A percentile compares a stretch with the other conserved stretches of the same genome.
phyloP scores from a whole-genome alignment of 2,329 filamentous ascomycete genomes.

The Lachnellula occidentalis region DNA sequence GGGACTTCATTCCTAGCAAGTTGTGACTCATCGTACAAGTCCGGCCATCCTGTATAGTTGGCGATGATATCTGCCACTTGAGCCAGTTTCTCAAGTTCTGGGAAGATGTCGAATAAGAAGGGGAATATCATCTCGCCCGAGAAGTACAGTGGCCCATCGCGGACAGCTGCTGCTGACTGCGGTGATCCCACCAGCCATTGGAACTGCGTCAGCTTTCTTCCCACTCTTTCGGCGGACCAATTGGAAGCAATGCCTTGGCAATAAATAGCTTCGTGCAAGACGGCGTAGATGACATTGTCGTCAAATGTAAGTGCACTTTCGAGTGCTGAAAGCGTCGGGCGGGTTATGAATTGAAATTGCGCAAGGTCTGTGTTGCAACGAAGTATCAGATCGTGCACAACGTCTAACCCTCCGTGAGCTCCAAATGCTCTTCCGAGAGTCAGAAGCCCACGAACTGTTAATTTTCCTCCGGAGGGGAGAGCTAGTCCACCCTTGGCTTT shows the following conservation, averaged over 20 bases:
- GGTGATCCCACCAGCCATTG: constrained; percentile 39
- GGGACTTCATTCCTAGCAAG: constrained; percentile 75
- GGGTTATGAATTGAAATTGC: constrained; percentile 69
- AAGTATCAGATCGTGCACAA: constrained; percentile 68
- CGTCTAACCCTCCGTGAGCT: constrained; percentile 69
- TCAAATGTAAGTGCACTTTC: constrained; percentile 68
- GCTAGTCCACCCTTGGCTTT: constrained; percentile 51
- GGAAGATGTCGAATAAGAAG: constrained; percentile 76
- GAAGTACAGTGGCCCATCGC: constrained; percentile 61
- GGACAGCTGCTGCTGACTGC: constrained; percentile 31
- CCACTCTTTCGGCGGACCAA: constrained; percentile 69
- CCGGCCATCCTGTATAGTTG: constrained; percentile 61
- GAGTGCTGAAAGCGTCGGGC: constrained; percentile 62
- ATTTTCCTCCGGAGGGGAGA: constrained; percentile 64
- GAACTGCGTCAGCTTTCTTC: constrained; percentile 43
- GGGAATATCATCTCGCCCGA: constrained; percentile 91
- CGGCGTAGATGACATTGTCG: constrained; percentile 72
- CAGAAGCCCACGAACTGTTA: constrained; percentile 71
- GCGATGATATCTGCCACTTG: constrained; percentile 69
- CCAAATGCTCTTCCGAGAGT: constrained; percentile 76
- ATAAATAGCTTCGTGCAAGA: constrained; percentile 86
- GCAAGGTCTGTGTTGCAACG: constrained; percentile 67
- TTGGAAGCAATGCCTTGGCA: constrained; percentile 62
- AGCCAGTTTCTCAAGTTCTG: constrained; percentile 65
- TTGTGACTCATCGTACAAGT: constrained; percentile 69